phyloP scores from a whole-genome alignment of 208 protist species.

The Leishmania gerbilli region DNA sequence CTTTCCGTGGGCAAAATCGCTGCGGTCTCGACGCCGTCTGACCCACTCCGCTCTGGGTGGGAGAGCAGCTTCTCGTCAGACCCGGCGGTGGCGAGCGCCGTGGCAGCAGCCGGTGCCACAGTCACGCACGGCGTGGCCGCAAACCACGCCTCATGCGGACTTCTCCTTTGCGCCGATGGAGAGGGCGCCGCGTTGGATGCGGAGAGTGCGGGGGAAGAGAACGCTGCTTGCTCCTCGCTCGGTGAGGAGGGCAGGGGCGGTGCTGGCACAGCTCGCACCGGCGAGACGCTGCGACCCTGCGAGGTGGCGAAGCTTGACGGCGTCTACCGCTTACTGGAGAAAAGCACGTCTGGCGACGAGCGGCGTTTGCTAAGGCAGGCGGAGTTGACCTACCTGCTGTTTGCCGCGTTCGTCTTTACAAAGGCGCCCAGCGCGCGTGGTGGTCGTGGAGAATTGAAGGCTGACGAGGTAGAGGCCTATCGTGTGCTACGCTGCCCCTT shows the following conservation, averaged over 20 bases:
- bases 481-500: constrained; percentile 53
- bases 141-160: not conserved
- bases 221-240: not conserved
- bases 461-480: constrained; percentile 52
- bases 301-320: not conserved
- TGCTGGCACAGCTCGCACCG: not conserved
- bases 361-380: not conserved
- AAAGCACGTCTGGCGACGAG: not conserved
- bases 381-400: constrained; percentile 57
- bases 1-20: not conserved
- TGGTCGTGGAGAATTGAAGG: constrained; percentile 51
- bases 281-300: not conserved
- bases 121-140: not conserved
- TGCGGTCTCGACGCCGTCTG: not conserved
- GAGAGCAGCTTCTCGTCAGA: constrained; percentile 23
- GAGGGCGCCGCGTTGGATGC: not conserved
- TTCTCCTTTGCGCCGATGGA: not conserved
- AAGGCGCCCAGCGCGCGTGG: constrained; percentile 36
- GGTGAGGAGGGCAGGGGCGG: not conserved
- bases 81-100: not conserved
- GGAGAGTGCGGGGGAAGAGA: not conserved
- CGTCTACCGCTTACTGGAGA: not conserved
- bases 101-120: not conserved
- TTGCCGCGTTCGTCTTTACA: constrained; percentile 59
- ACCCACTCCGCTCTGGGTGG: constrained; percentile 15